phyloP scores from a whole-genome alignment of 495 filamentous ascomycete species.

The Tuber magnatum region DNA sequence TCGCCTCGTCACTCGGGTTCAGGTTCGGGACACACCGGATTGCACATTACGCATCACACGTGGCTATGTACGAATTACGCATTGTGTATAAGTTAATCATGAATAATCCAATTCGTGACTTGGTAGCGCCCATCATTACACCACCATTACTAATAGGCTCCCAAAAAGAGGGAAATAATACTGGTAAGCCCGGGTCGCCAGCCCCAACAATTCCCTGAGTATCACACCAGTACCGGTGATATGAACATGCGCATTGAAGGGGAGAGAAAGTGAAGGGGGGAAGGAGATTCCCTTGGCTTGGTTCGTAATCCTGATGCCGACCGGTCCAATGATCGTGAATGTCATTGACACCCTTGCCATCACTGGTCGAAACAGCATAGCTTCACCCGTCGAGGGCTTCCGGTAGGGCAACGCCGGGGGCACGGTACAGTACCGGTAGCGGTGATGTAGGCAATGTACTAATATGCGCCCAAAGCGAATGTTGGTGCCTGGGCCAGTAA shows the following conservation, averaged over 20 bases:
- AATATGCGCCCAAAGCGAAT: constrained; percentile 2
- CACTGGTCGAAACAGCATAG: too few species aligned
- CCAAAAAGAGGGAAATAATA: not conserved
- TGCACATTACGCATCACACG: too few species aligned
- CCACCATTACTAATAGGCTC: not conserved
- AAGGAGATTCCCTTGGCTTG: not conserved
- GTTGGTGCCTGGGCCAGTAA: not conserved
- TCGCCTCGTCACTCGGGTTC: not conserved
- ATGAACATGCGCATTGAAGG: not conserved
- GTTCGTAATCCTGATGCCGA: constrained; percentile 44
- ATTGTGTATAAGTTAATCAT: not conserved
- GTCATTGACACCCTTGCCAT: constrained; percentile 43
- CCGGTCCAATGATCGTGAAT: constrained; percentile 47
- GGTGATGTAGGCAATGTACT: constrained; percentile 45
- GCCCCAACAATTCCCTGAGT: not conserved
- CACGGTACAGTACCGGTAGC: constrained; percentile 11
- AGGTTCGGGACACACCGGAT: not conserved
- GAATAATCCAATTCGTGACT: not conserved
- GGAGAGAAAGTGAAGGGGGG: not conserved
- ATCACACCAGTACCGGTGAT: too few species aligned
- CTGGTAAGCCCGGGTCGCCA: not conserved
- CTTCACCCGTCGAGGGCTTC: constrained; percentile 16
- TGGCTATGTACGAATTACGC: not conserved
- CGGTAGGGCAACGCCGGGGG: constrained; percentile 42
- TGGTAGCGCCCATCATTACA: not conserved